Percentiles rank a stretch among this genome's conserved stretches.
Conservation (phyloP, 2,329 filamentous ascomycete genomes). For the Leptosphaerulina australis region DNA sequence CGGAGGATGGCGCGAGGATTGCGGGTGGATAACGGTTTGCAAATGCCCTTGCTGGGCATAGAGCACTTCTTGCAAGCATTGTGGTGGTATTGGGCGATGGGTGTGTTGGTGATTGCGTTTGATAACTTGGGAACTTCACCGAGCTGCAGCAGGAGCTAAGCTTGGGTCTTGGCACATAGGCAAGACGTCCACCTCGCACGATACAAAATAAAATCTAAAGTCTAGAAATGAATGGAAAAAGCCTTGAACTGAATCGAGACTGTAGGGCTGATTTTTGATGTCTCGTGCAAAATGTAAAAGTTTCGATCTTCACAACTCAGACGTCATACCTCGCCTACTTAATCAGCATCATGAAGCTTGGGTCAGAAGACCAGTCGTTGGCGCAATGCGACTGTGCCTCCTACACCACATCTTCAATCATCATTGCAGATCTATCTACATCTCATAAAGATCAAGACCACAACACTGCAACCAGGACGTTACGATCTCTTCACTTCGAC, state of each 20-base stretch:
- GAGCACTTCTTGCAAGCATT: conserved; percentile 42
- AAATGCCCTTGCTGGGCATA: conserved; percentile 42
- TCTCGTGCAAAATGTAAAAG: neutral
- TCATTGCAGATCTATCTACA: neutral
- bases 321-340: conserved; percentile 19
- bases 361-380: conserved; percentile 10
- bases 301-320: conserved; percentile 2
- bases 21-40: conserved; percentile 37
- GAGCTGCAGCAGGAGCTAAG: conserved; percentile 15
- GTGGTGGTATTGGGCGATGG: conserved; percentile 15
- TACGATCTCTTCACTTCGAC: neutral
- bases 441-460: neutral
- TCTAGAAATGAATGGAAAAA: too few relatives aligned
- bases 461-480: neutral
- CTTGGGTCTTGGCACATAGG: conserved; percentile 13
- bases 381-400: conserved; percentile 1
- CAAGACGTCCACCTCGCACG: neutral
- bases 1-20: conserved; percentile 31
- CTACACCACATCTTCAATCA: neutral
- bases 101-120: neutral
- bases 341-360: conserved; percentile 8
- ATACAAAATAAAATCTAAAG: too few relatives aligned
- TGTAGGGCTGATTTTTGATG: neutral
- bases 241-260: neutral
- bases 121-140: conserved; percentile 4